Base-by-base conservation (phyloP, 2,329 filamentous ascomycete genomes). In the Apiospora arundinis region DNA sequence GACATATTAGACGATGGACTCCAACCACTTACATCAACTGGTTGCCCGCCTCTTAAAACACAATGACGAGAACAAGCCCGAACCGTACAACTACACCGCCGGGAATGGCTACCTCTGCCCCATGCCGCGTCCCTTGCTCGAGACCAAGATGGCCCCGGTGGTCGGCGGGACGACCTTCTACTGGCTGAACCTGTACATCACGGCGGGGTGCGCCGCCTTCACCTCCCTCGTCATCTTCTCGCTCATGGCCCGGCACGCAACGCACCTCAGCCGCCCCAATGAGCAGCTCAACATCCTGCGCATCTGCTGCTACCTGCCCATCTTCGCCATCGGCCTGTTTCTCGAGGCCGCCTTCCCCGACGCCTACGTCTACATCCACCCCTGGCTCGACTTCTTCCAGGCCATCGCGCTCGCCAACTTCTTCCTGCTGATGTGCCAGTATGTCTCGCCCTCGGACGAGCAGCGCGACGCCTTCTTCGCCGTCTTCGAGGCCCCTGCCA, bases 261-360 rank as follows among this genome's bases (percentile, higher is more conserved):
- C 79, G 4, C 81, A 82, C 42, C 76, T 83, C 14, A 84, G 82
- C 75, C 81, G 81, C 40, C 82, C 82, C 4, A 80, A 78, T 66
- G 80, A 85, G 72, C 83, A 85, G 72, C 75, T 81, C 68, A 82
- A 84, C 81, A 83, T 86, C 68, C 80, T 86, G 74, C 79, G 83
- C 68, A 83, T 85, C 65, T 81, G 81, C 68, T 74, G 78, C 16
- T 78, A 85, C 25, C 78, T 86, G 16, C 83, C 84, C 1, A 72
- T 82, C 23, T 84, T 83, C 72, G 79, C 81, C 28, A 73, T 85
- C 44, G 72, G 81, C 25, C 81, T 82, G 1, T 83, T 83, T 69
- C 74, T 86, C 4, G 77, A 78, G 2, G 78, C 85, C 23, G 77
- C 76, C 69, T 81, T 81, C 48, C 82, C 83, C 1, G 76, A 78